Conservation (phyloP, 106 monocot genomes). For the Iris macrosiphon region DNA sequence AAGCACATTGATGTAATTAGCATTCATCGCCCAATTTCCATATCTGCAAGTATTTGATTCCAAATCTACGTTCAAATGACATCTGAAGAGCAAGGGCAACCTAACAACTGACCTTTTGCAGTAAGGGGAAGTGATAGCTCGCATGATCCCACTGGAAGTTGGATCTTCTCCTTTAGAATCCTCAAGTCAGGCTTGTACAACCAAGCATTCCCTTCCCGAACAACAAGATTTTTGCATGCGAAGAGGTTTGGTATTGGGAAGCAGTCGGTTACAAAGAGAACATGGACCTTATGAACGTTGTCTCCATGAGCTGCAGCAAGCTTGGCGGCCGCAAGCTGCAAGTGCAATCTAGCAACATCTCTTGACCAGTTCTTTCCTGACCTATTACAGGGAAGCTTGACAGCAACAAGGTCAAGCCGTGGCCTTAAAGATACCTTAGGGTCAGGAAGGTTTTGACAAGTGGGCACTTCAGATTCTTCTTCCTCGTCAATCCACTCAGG, state of each 20-base stretch:
- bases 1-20: too few species aligned
- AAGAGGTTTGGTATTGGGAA: slow-evolving; percentile 79
- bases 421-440: slow-evolving; percentile 24
- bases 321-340: slow-evolving; percentile 71
- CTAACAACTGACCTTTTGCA: slow-evolving; percentile 28
- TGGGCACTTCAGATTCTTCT: slow-evolving; percentile 2
- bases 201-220: slow-evolving; percentile 45
- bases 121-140: slow-evolving; percentile 55
- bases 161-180: slow-evolving; percentile 33
- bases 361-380: slow-evolving; percentile 47
- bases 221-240: slow-evolving; percentile 48
- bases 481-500: slow-evolving; percentile 46
- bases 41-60: background rate
- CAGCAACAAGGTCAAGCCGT: slow-evolving; percentile 49
- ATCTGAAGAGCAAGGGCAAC: background rate
- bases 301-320: slow-evolving; percentile 24
- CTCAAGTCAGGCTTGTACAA: slow-evolving; percentile 50
- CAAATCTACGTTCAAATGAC: background rate
- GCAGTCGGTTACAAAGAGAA: slow-evolving; percentile 59
- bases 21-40: background rate
- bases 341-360: slow-evolving; percentile 62
- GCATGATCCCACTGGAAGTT: slow-evolving; percentile 68
- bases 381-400: slow-evolving; percentile 66
- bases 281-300: slow-evolving; percentile 19
- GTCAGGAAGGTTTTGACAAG: slow-evolving; percentile 11